These are phyloP conservation scores for Ganoderma resinaceum DNA, from an alignment of 1,284 basidiomycete species.

Conservation along the genomic window DNA sequence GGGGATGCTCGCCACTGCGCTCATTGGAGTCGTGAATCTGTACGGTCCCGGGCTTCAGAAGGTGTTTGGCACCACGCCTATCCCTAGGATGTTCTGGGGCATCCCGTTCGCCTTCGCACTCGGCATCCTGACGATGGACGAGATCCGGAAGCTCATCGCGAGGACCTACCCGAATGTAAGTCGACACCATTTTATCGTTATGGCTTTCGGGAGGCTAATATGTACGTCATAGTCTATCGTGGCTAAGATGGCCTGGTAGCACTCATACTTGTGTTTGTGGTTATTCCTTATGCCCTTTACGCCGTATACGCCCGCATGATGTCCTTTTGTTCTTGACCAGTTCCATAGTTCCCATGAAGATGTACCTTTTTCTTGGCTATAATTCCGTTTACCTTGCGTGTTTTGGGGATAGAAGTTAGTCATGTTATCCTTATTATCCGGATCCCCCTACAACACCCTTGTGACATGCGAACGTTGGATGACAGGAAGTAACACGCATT, in stretches of 20 bases:
- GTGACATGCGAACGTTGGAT: not conserved
- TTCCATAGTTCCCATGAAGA: too few relatives aligned
- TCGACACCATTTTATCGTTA: not conserved
- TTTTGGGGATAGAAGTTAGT: not conserved
- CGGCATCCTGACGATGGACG: conserved; percentile 46
- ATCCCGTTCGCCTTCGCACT: conserved; percentile 49
- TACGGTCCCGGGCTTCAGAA: conserved; percentile 49
- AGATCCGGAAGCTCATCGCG: conserved; percentile 48
- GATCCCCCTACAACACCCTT: not conserved
- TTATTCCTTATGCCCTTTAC: not conserved
- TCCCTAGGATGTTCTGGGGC: conserved; percentile 53
- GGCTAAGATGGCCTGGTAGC: conserved; percentile 11
- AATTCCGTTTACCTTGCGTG: too few relatives aligned
- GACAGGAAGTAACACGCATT: not conserved
- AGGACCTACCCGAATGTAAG: conserved; percentile 48
- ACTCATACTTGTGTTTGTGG: not conserved
- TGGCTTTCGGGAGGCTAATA: not conserved
- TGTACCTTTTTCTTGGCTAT: too few relatives aligned
- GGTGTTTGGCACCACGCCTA: conserved; percentile 48
- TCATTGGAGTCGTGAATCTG: conserved; percentile 48
- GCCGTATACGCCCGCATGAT: not conserved
- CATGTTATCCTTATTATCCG: too few relatives aligned
- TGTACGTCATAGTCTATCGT: conserved; percentile 13
- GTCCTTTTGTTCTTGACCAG: not conserved
- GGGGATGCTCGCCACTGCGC: conserved; percentile 46